These are phyloP conservation scores for Stachybotrys chartarum DNA, from an alignment of 2,329 filamentous ascomycete genomes.

Conservation along the genomic window DNA sequence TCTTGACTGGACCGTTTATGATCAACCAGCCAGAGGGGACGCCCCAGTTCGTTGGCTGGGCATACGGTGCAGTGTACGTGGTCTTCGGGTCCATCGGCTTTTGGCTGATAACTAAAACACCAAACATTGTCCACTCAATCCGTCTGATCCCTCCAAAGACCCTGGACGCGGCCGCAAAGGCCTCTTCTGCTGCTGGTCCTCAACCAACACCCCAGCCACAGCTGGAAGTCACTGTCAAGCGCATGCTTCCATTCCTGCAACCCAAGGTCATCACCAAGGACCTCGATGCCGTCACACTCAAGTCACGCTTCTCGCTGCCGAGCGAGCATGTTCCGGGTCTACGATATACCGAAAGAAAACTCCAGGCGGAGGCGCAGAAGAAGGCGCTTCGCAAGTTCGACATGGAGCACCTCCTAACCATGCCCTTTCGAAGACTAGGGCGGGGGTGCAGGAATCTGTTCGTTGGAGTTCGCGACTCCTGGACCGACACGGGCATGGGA, in stretches of 20 bases:
- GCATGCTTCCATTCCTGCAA: constrained; percentile 40
- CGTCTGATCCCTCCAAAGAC: constrained; percentile 39
- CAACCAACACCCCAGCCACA: constrained; percentile 21
- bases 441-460: constrained; percentile 35
- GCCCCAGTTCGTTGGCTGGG: constrained; percentile 47
- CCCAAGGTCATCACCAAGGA: constrained; percentile 32
- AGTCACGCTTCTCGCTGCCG: constrained; percentile 30
- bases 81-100: constrained; percentile 54
- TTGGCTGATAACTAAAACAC: constrained; percentile 50
- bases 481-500: constrained; percentile 51
- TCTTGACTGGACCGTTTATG: constrained; percentile 23
- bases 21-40: constrained; percentile 39
- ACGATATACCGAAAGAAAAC: constrained; percentile 18
- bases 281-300: constrained; percentile 25
- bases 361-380: constrained; percentile 28
- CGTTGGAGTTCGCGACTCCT: constrained; percentile 37
- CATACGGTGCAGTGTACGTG: constrained; percentile 51
- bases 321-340: constrained; percentile 28
- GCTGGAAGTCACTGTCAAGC: constrained; percentile 46
- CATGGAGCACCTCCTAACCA: constrained; percentile 47
- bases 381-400: constrained; percentile 41
- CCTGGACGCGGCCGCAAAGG: constrained; percentile 8
- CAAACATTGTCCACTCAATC: constrained; percentile 50
- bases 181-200: constrained; percentile 7
- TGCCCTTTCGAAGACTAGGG: constrained; percentile 46